Conservation (phyloP, 306 rosid species). For the Citrullus amarus region DNA sequence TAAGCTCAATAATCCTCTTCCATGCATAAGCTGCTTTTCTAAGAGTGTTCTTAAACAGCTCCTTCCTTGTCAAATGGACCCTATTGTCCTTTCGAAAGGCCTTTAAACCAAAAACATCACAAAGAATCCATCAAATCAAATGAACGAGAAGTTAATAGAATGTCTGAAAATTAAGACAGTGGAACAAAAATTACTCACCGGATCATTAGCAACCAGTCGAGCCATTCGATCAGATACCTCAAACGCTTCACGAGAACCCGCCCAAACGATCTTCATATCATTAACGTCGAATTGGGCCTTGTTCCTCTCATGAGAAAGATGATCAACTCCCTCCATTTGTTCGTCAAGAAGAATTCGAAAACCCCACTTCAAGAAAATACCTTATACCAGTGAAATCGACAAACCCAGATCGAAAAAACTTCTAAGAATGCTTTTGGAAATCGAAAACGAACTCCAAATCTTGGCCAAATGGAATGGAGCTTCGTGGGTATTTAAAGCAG, state of each 20-base stretch:
- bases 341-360: background rate
- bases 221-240: conserved; percentile 70
- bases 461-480: too few species aligned
- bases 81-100: conserved; percentile 74
- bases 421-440: background rate
- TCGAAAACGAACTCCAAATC: background rate
- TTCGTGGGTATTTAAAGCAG: background rate
- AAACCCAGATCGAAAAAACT: background rate
- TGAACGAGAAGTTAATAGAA: background rate
- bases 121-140: background rate
- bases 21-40: conserved; percentile 76
- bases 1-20: conserved; percentile 72
- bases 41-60: conserved; percentile 69
- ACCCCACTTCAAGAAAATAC: background rate
- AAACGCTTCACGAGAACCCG: conserved; percentile 52
- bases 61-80: conserved; percentile 51
- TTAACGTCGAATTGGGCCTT: conserved; percentile 64
- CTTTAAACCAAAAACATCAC: conserved; percentile 25
- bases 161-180: background rate
- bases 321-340: conserved; percentile 56
- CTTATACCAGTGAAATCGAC: background rate
- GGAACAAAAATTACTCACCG: conserved; percentile 28
- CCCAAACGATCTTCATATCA: conserved; percentile 86
- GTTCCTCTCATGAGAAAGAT: conserved; percentile 58
- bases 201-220: conserved; percentile 81